Conservation (phyloP, 2,329 filamentous ascomycete genomes). For the Rhinocladiella mackenziei region DNA sequence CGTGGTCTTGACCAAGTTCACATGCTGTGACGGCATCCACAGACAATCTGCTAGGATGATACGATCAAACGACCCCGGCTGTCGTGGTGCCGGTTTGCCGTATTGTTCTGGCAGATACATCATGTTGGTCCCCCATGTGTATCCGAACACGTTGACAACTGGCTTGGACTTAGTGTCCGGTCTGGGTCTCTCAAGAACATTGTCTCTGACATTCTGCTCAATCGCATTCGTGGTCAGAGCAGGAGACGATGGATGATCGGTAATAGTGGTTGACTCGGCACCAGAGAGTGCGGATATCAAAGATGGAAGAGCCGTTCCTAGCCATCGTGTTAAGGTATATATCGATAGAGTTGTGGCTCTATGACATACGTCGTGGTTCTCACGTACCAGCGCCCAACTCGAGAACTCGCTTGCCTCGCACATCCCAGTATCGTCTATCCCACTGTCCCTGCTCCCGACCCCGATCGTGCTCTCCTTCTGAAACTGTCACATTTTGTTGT, state of each 20-base stretch:
- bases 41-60: slow-evolving; percentile 59
- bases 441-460: neutral
- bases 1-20: slow-evolving; percentile 53
- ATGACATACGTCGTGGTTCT: slow-evolving; percentile 1
- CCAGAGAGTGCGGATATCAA: slow-evolving; percentile 37
- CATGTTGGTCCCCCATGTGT: slow-evolving; percentile 25
- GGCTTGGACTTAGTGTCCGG: neutral
- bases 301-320: slow-evolving; percentile 43
- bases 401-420: slow-evolving; percentile 50
- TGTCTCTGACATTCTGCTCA: slow-evolving; percentile 21
- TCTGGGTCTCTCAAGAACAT: slow-evolving; percentile 5
- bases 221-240: slow-evolving; percentile 33
- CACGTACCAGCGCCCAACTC: slow-evolving; percentile 60
- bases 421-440: slow-evolving; percentile 36
- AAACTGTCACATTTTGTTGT: slow-evolving; percentile 4
- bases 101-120: slow-evolving; percentile 37
- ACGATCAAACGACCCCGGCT: slow-evolving; percentile 45
- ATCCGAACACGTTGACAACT: slow-evolving; percentile 15
- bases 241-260: slow-evolving; percentile 48
- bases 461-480: slow-evolving; percentile 4
- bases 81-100: slow-evolving; percentile 14
- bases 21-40: slow-evolving; percentile 57
- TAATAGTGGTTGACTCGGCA: slow-evolving; percentile 44
- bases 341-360: slow-evolving; percentile 1
- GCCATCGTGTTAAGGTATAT: neutral